These are phyloP conservation scores for Fusarium nematophilum DNA, from an alignment of 2,329 filamentous ascomycete species.

Conservation along the genomic window DNA sequence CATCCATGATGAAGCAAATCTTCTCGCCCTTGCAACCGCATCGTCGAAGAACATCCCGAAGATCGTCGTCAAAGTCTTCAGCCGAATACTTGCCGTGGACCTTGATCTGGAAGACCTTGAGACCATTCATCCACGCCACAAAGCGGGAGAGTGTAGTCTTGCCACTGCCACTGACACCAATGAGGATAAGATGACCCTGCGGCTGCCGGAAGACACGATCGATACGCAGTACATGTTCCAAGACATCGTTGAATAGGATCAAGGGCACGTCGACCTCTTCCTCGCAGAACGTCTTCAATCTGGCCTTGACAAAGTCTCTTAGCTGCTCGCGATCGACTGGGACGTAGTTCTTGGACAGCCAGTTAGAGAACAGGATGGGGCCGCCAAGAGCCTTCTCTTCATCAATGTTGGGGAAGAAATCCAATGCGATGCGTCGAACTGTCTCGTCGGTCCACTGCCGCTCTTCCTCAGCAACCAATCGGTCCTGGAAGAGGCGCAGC, in stretches of 20 bases:
- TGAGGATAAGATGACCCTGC: constrained; percentile 97
- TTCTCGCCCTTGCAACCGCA: constrained; percentile 99
- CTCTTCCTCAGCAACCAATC: constrained; percentile 93
- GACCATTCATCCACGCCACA: constrained; percentile 99
- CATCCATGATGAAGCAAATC: constrained; percentile 99
- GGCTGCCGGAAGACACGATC: constrained; percentile 98
- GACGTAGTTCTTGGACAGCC: constrained; percentile 98
- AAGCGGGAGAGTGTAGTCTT: constrained; percentile 99
- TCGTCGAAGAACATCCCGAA: constrained; percentile 90
- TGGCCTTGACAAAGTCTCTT: constrained; percentile 96
- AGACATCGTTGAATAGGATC: constrained; percentile 98
- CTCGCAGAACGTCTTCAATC: constrained; percentile 97
- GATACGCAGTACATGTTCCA: constrained; percentile 97
- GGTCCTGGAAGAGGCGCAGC: constrained; percentile 94
- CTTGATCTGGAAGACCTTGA: constrained; percentile 99
- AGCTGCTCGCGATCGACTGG: constrained; percentile 95
- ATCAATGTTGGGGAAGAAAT: constrained; percentile 96
- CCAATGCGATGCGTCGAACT: constrained; percentile 85
- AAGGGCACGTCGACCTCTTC: constrained; percentile 99
- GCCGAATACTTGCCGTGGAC: constrained; percentile 98
- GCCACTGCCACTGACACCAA: constrained; percentile 97
- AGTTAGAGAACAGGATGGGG: constrained; percentile 98
- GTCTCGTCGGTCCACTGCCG: constrained; percentile 94
- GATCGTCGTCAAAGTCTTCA: constrained; percentile 98
- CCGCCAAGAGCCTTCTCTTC: constrained; percentile 88